phyloP scores from a whole-genome alignment of 495 filamentous ascomycete genomes.

The Mytilinidion resinicola region DNA sequence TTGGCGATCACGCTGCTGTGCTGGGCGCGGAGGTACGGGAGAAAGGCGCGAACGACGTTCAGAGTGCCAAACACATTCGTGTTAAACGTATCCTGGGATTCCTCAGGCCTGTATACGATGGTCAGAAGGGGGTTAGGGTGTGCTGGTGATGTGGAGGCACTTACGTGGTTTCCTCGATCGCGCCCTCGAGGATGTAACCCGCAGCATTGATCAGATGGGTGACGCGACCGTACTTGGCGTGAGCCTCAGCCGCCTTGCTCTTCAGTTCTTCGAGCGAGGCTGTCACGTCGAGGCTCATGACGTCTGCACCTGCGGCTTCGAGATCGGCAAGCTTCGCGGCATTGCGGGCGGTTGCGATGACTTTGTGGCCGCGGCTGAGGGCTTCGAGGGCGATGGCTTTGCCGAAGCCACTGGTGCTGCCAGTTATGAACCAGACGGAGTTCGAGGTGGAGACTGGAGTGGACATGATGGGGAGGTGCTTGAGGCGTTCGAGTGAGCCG shows the following conservation, averaged over 20 bases:
- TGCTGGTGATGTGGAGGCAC: constrained; percentile 21
- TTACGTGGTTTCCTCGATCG: constrained; percentile 41
- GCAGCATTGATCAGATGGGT: constrained; percentile 52
- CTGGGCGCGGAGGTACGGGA: constrained; percentile 45
- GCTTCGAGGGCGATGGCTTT: constrained; percentile 39
- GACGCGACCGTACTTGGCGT: constrained; percentile 40
- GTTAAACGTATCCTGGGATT: constrained; percentile 37
- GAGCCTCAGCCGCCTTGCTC: constrained; percentile 37
- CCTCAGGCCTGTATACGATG: constrained; percentile 27
- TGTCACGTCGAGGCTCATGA: constrained; percentile 43
- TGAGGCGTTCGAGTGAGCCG: background rate
- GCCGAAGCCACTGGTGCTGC: constrained; percentile 46
- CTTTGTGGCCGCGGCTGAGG: constrained; percentile 47
- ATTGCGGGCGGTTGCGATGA: constrained; percentile 51
- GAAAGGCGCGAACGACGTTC: constrained; percentile 40
- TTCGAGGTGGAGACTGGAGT: background rate
- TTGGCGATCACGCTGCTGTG: constrained; percentile 43
- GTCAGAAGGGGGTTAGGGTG: background rate
- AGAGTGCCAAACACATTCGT: constrained; percentile 49
- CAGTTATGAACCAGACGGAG: constrained; percentile 46
- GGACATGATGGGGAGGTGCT: background rate
- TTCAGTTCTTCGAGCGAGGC: constrained; percentile 34
- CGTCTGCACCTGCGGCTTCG: constrained; percentile 39
- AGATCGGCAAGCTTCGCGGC: constrained; percentile 39
- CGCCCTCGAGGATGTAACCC: constrained; percentile 38